phyloP scores from a whole-genome alignment of 768 basidiomycete genomes.

The Tricholomella constricta region DNA sequence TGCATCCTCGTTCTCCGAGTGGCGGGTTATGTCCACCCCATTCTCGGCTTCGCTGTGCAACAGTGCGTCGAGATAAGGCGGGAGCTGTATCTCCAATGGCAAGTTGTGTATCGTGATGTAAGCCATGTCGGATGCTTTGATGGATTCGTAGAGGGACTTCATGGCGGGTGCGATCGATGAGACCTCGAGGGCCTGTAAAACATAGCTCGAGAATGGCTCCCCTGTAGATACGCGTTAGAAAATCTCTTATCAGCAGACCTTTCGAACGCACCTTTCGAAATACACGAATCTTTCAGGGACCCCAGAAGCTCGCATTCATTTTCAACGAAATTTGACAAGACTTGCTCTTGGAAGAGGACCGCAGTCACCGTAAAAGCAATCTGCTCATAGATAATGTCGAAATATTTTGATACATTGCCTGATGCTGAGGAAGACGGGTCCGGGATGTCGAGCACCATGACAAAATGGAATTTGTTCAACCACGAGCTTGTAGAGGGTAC shows the following conservation, averaged over 20 bases:
- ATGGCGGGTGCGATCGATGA: conserved; percentile 82
- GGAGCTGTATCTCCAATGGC: conserved; percentile 84
- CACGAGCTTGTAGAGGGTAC: conserved; percentile 41
- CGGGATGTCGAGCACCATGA: conserved; percentile 85
- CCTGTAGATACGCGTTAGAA: too few species aligned
- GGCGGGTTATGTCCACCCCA: conserved; percentile 51
- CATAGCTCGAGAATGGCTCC: conserved; percentile 58
- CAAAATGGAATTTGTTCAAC: conserved; percentile 82
- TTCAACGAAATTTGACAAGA: conserved; percentile 84
- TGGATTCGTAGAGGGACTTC: conserved; percentile 75
- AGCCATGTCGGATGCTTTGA: conserved; percentile 76
- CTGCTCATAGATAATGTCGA: conserved; percentile 88
- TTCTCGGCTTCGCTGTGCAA: conserved; percentile 61
- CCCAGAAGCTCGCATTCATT: conserved; percentile 73
- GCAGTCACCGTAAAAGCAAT: conserved; percentile 90
- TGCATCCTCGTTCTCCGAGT: conserved; percentile 52
- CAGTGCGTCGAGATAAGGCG: conserved; percentile 74
- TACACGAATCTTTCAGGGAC: conserved; percentile 68
- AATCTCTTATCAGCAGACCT: neutral
- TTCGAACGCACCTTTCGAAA: conserved; percentile 55
- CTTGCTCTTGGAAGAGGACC: conserved; percentile 90
- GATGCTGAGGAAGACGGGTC: conserved; percentile 86
- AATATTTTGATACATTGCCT: conserved; percentile 75
- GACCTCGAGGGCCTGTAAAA: conserved; percentile 55
- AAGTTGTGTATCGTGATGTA: conserved; percentile 78